These are phyloP conservation scores for Rhizophagus sp. DNA, from an alignment of 192 early-diverging fungal genomes.

Conservation along the genomic window DNA sequence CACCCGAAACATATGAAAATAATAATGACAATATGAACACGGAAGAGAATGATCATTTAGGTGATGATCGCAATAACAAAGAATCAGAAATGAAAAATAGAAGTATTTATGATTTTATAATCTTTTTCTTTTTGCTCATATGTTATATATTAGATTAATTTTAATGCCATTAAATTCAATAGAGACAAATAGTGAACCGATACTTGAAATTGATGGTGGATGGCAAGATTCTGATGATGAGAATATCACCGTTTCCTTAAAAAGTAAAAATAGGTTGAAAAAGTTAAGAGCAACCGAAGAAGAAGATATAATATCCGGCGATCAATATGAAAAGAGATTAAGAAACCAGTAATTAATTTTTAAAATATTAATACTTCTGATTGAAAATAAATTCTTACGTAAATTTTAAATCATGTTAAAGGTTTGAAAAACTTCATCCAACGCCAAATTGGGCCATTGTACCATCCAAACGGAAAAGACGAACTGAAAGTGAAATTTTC, in stretches of 20 bases:
- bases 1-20: background rate
- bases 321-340: slow-evolving; percentile 83
- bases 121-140: background rate
- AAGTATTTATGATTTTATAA: background rate
- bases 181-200: background rate
- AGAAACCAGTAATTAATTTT: slow-evolving; percentile 69
- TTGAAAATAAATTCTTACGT: background rate
- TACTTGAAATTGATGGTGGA: slow-evolving; percentile 41
- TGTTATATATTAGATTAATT: background rate
- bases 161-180: background rate
- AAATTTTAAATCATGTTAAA: slow-evolving; percentile 28
- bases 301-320: slow-evolving; percentile 73
- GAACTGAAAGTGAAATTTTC: slow-evolving; percentile 25
- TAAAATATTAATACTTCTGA: background rate
- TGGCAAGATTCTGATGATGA: slow-evolving; percentile 86
- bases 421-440: slow-evolving; percentile 82
- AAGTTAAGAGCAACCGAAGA: slow-evolving; percentile 78
- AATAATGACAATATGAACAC: background rate
- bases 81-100: background rate
- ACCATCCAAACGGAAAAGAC: slow-evolving; percentile 51
- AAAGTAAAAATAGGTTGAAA: slow-evolving; percentile 58
- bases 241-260: slow-evolving; percentile 69
- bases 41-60: background rate
- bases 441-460: slow-evolving; percentile 82
- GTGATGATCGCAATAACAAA: background rate